Conservation (phyloP, 257 asterid species). For the Solanum chmielewskii region DNA sequence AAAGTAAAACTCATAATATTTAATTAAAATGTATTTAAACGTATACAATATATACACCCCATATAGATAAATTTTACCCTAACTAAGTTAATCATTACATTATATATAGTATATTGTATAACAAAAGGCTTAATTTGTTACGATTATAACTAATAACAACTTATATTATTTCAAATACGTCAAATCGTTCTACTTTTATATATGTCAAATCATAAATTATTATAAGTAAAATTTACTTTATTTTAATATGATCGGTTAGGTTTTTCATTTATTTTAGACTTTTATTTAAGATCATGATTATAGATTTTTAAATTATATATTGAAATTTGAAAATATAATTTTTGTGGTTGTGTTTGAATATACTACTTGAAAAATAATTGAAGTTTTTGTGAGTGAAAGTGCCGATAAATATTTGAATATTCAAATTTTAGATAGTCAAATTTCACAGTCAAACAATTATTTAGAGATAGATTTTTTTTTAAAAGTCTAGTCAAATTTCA, state of each 20-base stretch:
- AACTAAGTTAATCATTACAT: not conserved
- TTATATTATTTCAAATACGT: not conserved
- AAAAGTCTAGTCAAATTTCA: not conserved
- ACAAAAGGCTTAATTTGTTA: not conserved
- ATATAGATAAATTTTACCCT: too few relatives aligned
- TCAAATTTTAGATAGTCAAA: too few relatives aligned
- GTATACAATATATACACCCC: too few relatives aligned
- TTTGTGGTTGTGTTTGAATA: not conserved
- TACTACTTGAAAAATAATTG: not conserved
- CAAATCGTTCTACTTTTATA: not conserved
- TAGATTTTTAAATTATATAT: too few relatives aligned
- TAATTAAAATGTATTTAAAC: too few relatives aligned
- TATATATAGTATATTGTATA: too few relatives aligned
- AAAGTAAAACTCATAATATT: fast-evolving
- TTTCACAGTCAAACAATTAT: not conserved
- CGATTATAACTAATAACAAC: not conserved
- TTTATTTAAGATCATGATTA: too few relatives aligned
- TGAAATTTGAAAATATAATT: too few relatives aligned
- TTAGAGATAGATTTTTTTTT: not conserved
- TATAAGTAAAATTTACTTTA: not conserved
- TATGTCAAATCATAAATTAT: not conserved
- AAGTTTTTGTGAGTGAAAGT: not conserved
- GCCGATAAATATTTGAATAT: not conserved
- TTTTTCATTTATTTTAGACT: not conserved
- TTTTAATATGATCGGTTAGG: not conserved